phyloP scores from a whole-genome alignment of 257 asterid species.

The Solanum piurae region DNA sequence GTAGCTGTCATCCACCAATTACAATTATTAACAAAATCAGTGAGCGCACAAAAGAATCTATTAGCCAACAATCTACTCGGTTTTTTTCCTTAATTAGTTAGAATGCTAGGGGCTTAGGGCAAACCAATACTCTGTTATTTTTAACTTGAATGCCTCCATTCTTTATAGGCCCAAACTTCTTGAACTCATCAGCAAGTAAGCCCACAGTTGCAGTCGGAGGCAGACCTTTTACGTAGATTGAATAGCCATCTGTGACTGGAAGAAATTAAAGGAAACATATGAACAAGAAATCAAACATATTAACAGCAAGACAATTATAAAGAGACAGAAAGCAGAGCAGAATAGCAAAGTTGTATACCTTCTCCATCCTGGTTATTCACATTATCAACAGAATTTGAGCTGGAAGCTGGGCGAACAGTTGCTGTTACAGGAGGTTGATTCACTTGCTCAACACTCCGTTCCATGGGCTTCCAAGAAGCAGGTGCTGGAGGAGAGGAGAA shows the following conservation, averaged over 20 bases:
- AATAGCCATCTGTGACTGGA: slow-evolving; percentile 44
- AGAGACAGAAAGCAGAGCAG: neutral
- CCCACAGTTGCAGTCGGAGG: slow-evolving; percentile 48
- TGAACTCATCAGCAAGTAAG: slow-evolving; percentile 45
- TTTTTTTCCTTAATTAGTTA: neutral
- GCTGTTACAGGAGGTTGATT: slow-evolving; percentile 28
- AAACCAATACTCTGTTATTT: slow-evolving; percentile 40
- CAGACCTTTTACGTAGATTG: slow-evolving; percentile 53
- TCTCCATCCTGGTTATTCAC: slow-evolving; percentile 69
- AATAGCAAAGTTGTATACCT: slow-evolving; percentile 23
- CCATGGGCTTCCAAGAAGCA: slow-evolving; percentile 29
- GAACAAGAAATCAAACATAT: neutral
- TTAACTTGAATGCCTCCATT: slow-evolving; percentile 66
- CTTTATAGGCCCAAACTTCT: slow-evolving; percentile 59
- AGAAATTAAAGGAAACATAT: neutral
- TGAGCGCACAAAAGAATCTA: neutral
- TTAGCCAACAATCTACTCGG: neutral
- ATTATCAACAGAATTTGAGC: slow-evolving; percentile 38
- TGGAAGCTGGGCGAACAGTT: slow-evolving; percentile 28
- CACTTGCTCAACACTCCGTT: slow-evolving; percentile 35
- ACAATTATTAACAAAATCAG: neutral
- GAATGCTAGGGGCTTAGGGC: neutral
- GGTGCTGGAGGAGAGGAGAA: slow-evolving; percentile 50
- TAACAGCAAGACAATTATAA: neutral
- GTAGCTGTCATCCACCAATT: slow-evolving; percentile 8